A percentile compares a stretch with the other conserved stretches of the same genome.
Evolutionary conservation across 352 stramenopile species (phyloP).

Genomic region (Globisporangium paroecandrum): DNA sequence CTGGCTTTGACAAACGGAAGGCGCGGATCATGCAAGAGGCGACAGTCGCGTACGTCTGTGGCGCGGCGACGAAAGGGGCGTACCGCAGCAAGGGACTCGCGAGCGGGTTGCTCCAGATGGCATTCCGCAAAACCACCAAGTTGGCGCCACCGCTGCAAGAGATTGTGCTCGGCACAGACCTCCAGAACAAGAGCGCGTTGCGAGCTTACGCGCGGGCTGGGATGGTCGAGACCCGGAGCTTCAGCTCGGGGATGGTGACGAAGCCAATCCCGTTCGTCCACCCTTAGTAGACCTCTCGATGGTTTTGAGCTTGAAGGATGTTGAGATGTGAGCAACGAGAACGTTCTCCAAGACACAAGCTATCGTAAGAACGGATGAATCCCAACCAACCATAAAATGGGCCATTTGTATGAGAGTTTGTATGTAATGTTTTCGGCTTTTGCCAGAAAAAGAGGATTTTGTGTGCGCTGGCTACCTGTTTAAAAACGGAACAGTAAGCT

Average conservation of each 20-base stretch:
- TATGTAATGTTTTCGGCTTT: too few relatives aligned
- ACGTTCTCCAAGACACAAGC: too few relatives aligned
- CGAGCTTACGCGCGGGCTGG: conserved; percentile 18
- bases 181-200: conserved; percentile 15
- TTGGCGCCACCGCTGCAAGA: not conserved
- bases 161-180: conserved; percentile 21
- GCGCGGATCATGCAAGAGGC: not conserved
- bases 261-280: conserved; percentile 1
- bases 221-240: conserved; percentile 18
- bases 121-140: not conserved
- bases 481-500: too few relatives aligned
- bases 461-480: too few relatives aligned
- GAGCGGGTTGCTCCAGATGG: not conserved
- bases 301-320: not conserved
- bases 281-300: not conserved
- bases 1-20: conserved; percentile 1
- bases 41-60: conserved; percentile 3
- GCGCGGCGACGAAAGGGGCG: not conserved
- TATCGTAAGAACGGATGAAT: too few relatives aligned
- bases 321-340: too few relatives aligned
- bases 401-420: too few relatives aligned
- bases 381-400: too few relatives aligned
- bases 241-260: not conserved
- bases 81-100: not conserved
- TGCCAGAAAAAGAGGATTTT: too few relatives aligned